Evolutionary conservation across 306 rosid genomes (phyloP), one percentile per base, ranked within the genome.

Genomic region (Castanea crenata): DNA sequence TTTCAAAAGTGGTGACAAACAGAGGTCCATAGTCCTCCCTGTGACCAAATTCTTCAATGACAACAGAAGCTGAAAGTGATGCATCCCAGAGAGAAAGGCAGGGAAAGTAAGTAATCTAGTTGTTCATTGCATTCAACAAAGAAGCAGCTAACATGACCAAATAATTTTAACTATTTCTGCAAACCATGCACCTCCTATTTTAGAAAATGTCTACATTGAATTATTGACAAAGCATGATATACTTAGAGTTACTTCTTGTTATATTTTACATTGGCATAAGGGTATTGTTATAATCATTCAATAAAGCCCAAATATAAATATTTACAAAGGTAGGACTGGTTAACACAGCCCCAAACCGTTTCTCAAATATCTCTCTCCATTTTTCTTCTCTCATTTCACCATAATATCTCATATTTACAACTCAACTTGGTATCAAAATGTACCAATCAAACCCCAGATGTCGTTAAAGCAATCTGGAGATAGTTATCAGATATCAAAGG

Each of bases 1-100:
- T 89, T 90, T 92, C 98, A 81, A 94, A 88, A 6, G 85, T 88
- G 75, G 92, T 89, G 76, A 92, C 91, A 88, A 89, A 92, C 74
- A 92, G 79, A 78, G 91, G 86, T 75, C 98, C 98, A 35, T 83
- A 94, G 76, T 91, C 94, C 80, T 91, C 93, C 75, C 78, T 83
- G 81, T 92, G 92, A 80, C 98, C 97, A 86, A 88, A 94, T 86
- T 94, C 98, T 89, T 92, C 97, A 81, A 92, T 81, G 76, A 94
- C 94, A 80, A 94, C 90, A 73, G 98, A 87, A 83, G 98, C 98
- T 94, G 97, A 82, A 89, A 83, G 79, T 71, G 21, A 70, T 23
- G 38, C 23, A 12, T 25, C 52, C 27, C 59, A 71, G 79, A 71
- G 20, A 31, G 31, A 70, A 55, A 32, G 74, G 23, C 7, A 35